Evolutionary conservation across 2,329 filamentous ascomycete genomes (phyloP).

Genomic region (Alternaria alternata): DNA sequence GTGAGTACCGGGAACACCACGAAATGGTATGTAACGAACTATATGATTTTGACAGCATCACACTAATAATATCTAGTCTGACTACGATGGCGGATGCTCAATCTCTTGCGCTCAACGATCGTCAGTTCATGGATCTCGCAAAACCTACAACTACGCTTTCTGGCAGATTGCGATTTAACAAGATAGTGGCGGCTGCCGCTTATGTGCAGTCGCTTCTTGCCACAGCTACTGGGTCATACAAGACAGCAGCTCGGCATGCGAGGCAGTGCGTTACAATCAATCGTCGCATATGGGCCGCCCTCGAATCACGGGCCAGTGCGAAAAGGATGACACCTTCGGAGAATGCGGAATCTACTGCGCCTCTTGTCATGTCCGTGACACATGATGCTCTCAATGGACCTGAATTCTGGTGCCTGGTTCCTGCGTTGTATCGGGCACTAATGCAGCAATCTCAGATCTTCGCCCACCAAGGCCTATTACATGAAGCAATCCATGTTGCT

Average conservation of each 20-base stretch:
- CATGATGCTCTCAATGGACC: constrained; percentile 64
- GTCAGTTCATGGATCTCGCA: constrained; percentile 39
- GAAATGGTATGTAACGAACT: constrained; percentile 58
- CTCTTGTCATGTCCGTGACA: constrained; percentile 52
- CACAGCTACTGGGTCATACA: constrained; percentile 62
- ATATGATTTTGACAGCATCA: background rate
- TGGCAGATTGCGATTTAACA: constrained; percentile 54
- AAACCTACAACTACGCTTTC: constrained; percentile 45
- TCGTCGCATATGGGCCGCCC: constrained; percentile 60
- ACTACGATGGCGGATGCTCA: constrained; percentile 42
- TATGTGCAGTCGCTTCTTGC: constrained; percentile 72
- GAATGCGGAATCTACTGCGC: constrained; percentile 26
- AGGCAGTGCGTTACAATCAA: constrained; percentile 60
- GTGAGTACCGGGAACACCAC: constrained; percentile 71
- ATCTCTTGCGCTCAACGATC: constrained; percentile 38
- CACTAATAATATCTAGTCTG: constrained; percentile 34
- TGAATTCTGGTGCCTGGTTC: constrained; percentile 80
- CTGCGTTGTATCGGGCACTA: constrained; percentile 75
- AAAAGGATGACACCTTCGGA: constrained; percentile 27
- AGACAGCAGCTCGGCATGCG: constrained; percentile 58
- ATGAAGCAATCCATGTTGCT: constrained; percentile 87
- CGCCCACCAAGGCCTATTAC: constrained; percentile 83
- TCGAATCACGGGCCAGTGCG: constrained; percentile 53
- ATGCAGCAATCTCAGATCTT: constrained; percentile 80
- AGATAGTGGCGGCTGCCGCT: constrained; percentile 66